Evolutionary conservation across 2,329 filamentous ascomycete species (phyloP).

Genomic region (Fusarium irregulare): DNA sequence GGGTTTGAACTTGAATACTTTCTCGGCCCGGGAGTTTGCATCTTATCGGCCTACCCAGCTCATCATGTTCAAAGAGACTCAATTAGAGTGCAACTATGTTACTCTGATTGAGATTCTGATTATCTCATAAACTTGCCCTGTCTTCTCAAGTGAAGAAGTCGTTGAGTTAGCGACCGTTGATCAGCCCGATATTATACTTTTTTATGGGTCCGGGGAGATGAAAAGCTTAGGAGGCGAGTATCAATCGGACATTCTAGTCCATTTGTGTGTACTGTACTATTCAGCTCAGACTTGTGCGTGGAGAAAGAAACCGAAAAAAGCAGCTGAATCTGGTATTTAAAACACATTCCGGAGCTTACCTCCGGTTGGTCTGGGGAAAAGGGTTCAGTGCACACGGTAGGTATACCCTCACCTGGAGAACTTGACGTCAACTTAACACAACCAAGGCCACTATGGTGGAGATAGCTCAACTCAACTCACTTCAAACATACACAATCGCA

Average conservation of each 20-base stretch:
- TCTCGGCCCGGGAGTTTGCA: background rate
- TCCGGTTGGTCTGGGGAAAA: conserved; percentile 23
- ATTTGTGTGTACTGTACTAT: background rate
- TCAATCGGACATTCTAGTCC: background rate
- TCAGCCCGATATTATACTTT: background rate
- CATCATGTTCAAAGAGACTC: background rate
- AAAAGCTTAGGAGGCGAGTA: conserved; percentile 6
- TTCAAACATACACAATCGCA: background rate
- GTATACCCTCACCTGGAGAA: conserved; percentile 17
- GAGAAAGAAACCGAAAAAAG: background rate
- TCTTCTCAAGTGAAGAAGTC: background rate
- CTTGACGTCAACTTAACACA: conserved; percentile 34
- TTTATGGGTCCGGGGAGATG: conserved; percentile 9
- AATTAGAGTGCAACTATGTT: background rate
- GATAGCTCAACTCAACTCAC: background rate
- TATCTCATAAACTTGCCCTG: background rate
- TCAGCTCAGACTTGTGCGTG: conserved; percentile 6
- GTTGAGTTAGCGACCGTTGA: background rate
- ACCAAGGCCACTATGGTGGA: conserved; percentile 7
- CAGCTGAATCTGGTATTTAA: background rate
- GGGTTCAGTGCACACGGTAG: background rate
- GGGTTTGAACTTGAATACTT: conserved; percentile 13
- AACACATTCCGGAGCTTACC: conserved; percentile 21
- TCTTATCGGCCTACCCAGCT: background rate
- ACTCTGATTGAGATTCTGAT: background rate